Conservation (phyloP, 1,284 basidiomycete genomes). For the Tremellales sp. region DNA sequence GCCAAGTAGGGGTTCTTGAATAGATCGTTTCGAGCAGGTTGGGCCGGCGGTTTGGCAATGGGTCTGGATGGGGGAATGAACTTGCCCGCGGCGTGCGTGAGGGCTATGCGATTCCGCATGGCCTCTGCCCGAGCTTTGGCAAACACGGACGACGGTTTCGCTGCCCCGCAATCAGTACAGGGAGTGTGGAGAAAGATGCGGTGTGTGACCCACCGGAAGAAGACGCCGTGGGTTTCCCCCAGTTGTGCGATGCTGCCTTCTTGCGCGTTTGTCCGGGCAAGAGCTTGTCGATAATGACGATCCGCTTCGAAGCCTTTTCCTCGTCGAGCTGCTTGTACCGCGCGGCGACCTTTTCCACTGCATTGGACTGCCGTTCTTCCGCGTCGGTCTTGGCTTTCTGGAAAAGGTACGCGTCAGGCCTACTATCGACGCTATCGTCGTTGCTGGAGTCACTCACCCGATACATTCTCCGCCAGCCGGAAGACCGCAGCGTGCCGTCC, state of each 20-base stretch:
- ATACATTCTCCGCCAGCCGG: slow-evolving; percentile 43
- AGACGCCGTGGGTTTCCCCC: too few relatives aligned
- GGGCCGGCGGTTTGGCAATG: background rate
- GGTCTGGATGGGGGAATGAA: slow-evolving; percentile 26
- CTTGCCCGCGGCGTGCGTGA: slow-evolving; percentile 39
- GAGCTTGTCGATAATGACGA: slow-evolving; percentile 34
- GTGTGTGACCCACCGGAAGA: too few relatives aligned
- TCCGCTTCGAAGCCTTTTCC: slow-evolving; percentile 30
- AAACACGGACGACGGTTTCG: slow-evolving; percentile 15
- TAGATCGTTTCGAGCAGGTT: slow-evolving; percentile 5
- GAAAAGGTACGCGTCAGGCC: too few relatives aligned
- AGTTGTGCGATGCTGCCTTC: too few relatives aligned
- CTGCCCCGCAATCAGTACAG: too few relatives aligned
- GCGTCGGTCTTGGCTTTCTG: slow-evolving; percentile 40
- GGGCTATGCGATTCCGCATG: slow-evolving; percentile 33
- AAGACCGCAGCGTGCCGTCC: slow-evolving; percentile 27
- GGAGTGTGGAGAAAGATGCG: too few relatives aligned
- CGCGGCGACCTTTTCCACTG: slow-evolving; percentile 28
- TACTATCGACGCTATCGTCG: background rate
- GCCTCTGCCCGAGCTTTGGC: slow-evolving; percentile 37
- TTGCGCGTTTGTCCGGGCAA: slow-evolving; percentile 16
- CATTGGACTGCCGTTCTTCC: slow-evolving; percentile 26
- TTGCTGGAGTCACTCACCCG: slow-evolving; percentile 21
- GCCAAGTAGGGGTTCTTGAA: slow-evolving; percentile 25
- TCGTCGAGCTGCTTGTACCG: slow-evolving; percentile 38